Percentiles rank a stretch among this genome's conserved stretches.
phyloP scores from a whole-genome alignment of 164 flowering plant species.

The Buxus sempervirens region DNA sequence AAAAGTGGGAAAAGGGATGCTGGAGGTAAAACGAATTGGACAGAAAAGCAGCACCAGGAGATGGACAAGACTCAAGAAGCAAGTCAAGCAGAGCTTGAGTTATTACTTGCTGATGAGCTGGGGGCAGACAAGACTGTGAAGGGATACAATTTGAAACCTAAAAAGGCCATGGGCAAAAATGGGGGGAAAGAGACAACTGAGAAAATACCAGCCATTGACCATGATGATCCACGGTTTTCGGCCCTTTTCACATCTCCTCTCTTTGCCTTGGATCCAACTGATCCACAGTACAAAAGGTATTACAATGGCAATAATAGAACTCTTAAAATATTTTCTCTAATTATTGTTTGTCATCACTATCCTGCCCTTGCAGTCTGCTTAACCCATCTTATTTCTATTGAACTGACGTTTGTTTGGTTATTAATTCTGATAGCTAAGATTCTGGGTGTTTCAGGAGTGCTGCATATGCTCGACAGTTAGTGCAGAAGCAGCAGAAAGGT shows the following conservation, averaged over 20 bases:
- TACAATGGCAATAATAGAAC: background rate
- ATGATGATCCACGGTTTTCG: slow-evolving; percentile 71
- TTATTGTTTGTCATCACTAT: background rate
- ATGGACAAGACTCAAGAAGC: slow-evolving; percentile 52
- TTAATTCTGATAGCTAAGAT: no score
- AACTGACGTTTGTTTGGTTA: background rate
- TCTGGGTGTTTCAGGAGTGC: slow-evolving; percentile 68
- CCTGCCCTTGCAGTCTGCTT: no score
- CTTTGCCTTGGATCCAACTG: slow-evolving; percentile 90
- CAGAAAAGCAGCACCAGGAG: slow-evolving; percentile 23
- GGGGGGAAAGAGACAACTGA: slow-evolving; percentile 46
- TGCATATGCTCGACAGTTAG: slow-evolving; percentile 59
- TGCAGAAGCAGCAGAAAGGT: slow-evolving; percentile 41
- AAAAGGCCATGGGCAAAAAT: slow-evolving; percentile 55
- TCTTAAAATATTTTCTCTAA: background rate
- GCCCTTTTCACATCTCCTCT: slow-evolving; percentile 46
- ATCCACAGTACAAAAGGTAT: slow-evolving; percentile 86
- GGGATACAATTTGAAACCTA: slow-evolving; percentile 75
- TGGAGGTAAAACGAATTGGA: slow-evolving; percentile 18
- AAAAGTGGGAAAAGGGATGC: slow-evolving; percentile 21
- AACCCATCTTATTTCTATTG: no score
- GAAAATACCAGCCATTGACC: slow-evolving; percentile 54
- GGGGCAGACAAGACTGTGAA: slow-evolving; percentile 43
- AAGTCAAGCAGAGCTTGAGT: slow-evolving; percentile 79
- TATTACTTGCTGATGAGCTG: slow-evolving; percentile 76